A percentile compares a stretch with the other conserved stretches of the same genome.
These are phyloP conservation scores for Scutellaria baicalensis DNA, from an alignment of 257 asterid species.

Conservation along the genomic window DNA sequence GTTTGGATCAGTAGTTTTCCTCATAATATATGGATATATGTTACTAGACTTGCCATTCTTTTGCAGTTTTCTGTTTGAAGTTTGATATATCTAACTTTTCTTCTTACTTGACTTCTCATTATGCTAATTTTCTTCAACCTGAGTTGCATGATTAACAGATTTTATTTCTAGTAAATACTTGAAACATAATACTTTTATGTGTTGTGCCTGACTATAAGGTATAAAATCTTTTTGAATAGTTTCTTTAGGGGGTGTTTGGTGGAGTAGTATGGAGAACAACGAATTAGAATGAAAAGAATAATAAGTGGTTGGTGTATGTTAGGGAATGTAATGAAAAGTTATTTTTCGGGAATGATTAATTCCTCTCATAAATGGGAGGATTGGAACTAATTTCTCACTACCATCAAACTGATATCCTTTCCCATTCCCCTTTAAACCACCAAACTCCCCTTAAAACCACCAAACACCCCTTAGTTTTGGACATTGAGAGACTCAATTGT, in stretches of 20 bases:
- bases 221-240: neutral
- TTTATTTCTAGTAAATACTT: neutral
- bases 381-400: too few relatives aligned
- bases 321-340: too few relatives aligned
- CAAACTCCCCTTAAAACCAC: neutral
- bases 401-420: too few relatives aligned
- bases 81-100: neutral
- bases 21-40: neutral
- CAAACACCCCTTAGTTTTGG: neutral
- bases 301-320: too few relatives aligned
- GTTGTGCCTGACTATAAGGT: neutral
- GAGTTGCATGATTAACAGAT: neutral
- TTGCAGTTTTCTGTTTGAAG: constrained; percentile 1
- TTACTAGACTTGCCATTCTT: neutral
- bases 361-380: too few relatives aligned
- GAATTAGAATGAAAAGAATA: too few relatives aligned
- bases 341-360: too few relatives aligned
- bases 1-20: neutral
- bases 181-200: neutral
- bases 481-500: constrained; percentile 19
- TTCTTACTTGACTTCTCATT: neutral
- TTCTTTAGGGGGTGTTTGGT: too few relatives aligned
- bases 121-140: neutral
- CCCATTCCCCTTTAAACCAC: too few relatives aligned
- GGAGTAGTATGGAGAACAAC: too few relatives aligned